Evolutionary conservation across 2,329 filamentous ascomycete species (phyloP), one percentile per base, ranked within the genome.

Genomic region (Aspergillus latus): DNA sequence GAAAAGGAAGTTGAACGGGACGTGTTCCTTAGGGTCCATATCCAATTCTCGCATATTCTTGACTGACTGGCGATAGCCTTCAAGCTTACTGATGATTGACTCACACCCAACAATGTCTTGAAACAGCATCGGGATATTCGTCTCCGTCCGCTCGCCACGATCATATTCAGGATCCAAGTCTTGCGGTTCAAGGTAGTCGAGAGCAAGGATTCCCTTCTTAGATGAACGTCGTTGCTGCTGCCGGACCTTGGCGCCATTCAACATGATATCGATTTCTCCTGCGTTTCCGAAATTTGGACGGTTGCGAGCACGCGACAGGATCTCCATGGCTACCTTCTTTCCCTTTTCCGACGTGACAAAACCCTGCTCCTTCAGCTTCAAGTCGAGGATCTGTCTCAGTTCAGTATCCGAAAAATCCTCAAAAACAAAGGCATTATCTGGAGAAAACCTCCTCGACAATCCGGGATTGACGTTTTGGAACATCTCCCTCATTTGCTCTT

Each of bases 381-480:
- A 63, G 0, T 85, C 72, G 0, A 92, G 68, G 9, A 92, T 89
- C 8, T 72, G 60, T 1, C 72, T 66, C 0, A 92, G 73, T 51
- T 90, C 82, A 0, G 70, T 59, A 10, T 87, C 77, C 1, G 73
- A 76, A 64, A 88, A 92, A 66, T 92, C 87, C 15, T 88, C 82
- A 64, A 92, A 92, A 0, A 70, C 66, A 61, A 92, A 92, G 0
- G 84, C 86, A 0, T 80, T 79, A 0, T 80, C 76, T 0, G 89
- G 68, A 0, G 84, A 84, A 57, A 92, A 91, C 0, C 88, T 79
- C 29, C 88, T 76, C 2, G 76, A 78, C 0, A 92, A 76, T 0
- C 88, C 89, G 0, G 88, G 88, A 57, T 92, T 92, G 48, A 84
- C 83, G 32, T 87, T 86, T n/a, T 85, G 83, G 58, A 91, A 86